A percentile compares a stretch with the other conserved stretches of the same genome.
These are phyloP conservation scores for Chrysochromulina tobinii DNA, from an alignment of 78 protist genomes.

Conservation along the genomic window DNA sequence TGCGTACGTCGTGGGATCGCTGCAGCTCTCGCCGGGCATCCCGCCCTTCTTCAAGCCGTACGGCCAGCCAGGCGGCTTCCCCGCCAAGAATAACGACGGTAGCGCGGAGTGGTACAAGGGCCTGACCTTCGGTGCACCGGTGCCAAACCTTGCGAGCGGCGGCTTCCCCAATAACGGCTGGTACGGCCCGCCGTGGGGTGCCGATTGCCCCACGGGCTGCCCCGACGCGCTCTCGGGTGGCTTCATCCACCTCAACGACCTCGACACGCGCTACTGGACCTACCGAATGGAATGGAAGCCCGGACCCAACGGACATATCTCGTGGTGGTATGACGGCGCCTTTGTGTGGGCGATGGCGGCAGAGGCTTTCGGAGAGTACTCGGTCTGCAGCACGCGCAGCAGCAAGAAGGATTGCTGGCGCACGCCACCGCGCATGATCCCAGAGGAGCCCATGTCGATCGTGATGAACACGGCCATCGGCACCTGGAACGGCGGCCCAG, in stretches of 20 bases:
- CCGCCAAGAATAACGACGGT: neutral
- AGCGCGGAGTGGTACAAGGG: neutral
- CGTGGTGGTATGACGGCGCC: neutral
- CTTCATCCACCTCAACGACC: neutral
- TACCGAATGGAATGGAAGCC: neutral
- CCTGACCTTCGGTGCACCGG: neutral
- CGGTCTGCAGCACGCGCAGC: neutral
- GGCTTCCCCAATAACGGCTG: neutral
- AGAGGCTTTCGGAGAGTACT: neutral
- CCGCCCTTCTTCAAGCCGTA: neutral
- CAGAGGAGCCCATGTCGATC: slow-evolving; percentile 8
- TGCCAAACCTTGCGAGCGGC: too few relatives aligned
- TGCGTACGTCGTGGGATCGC: neutral
- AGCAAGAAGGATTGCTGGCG: neutral
- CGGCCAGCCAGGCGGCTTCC: neutral
- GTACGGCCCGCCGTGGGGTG: neutral
- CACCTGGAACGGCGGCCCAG: slow-evolving; percentile 12
- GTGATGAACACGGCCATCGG: slow-evolving; percentile 10
- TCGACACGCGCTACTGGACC: neutral
- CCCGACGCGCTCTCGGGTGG: slow-evolving; percentile 24
- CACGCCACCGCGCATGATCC: neutral
- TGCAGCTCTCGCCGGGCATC: neutral
- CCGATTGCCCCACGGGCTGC: neutral
- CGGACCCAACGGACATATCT: neutral
- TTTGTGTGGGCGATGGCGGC: neutral